Conservation (phyloP, 805 yeast species). For the Myxozyma monticola region DNA sequence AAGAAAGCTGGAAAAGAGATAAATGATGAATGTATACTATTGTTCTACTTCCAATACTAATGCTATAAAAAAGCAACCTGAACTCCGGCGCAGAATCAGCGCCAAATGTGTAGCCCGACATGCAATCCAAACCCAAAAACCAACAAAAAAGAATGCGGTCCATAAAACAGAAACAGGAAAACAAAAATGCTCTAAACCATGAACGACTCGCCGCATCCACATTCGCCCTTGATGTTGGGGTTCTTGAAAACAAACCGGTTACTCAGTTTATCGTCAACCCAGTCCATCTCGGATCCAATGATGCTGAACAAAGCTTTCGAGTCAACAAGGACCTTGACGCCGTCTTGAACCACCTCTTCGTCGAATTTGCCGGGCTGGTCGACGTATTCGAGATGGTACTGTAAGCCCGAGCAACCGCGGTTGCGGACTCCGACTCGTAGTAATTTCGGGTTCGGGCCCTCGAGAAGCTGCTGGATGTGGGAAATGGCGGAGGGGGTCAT, state of each 20-base stretch:
- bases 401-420: slow-evolving; percentile 94
- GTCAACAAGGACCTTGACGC: slow-evolving; percentile 87
- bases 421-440: slow-evolving; percentile 93
- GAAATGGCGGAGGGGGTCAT: slow-evolving; percentile 71
- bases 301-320: slow-evolving; percentile 94
- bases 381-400: slow-evolving; percentile 89
- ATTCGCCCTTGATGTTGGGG: slow-evolving; percentile 96
- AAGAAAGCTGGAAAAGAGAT: too few species aligned
- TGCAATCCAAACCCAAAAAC: too few species aligned
- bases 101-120: too few species aligned
- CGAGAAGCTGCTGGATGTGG: slow-evolving; percentile 66
- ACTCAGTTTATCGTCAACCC: slow-evolving; percentile 90
- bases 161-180: too few species aligned
- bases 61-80: too few species aligned
- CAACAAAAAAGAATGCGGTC: too few species aligned
- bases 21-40: too few species aligned
- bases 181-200: too few species aligned
- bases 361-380: slow-evolving; percentile 91
- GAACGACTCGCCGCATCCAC: slow-evolving; percentile 98
- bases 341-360: slow-evolving; percentile 88
- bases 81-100: too few species aligned
- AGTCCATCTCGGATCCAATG: slow-evolving; percentile 98
- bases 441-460: slow-evolving; percentile 83
- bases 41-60: too few species aligned
- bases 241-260: slow-evolving; percentile 89